Conservation (phyloP, 768 basidiomycete genomes). For the Hirschioporus abietinus region DNA sequence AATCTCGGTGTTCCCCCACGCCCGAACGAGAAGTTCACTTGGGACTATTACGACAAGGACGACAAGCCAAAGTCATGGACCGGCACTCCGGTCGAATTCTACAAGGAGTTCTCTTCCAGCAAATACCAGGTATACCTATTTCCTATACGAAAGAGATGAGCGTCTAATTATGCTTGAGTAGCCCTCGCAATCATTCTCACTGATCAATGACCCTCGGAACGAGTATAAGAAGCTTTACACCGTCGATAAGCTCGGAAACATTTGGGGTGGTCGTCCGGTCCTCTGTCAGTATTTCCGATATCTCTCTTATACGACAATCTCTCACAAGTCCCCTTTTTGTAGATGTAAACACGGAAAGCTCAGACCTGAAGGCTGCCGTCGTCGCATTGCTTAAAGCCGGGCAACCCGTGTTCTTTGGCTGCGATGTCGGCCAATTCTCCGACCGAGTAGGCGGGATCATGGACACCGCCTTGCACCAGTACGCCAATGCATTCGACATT, state of each 20-base stretch:
- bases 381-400: constrained; percentile 85
- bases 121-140: constrained; percentile 44
- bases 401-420: constrained; percentile 91
- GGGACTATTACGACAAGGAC: constrained; percentile 85
- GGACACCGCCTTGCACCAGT: constrained; percentile 80
- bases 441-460: constrained; percentile 71
- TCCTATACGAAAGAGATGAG: not conserved
- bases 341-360: constrained; percentile 89
- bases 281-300: constrained; percentile 51
- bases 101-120: constrained; percentile 54
- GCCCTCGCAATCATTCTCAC: constrained; percentile 78
- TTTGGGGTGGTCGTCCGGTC: constrained; percentile 83
- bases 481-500: constrained; percentile 85
- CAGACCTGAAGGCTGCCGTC: constrained; percentile 75
- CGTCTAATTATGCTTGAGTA: constrained; percentile 20
- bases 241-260: constrained; percentile 87
- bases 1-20: constrained; percentile 83
- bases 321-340: constrained; percentile 8
- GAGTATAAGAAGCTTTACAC: constrained; percentile 79
- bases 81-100: constrained; percentile 79
- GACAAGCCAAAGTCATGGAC: constrained; percentile 72
- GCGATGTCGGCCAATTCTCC: constrained; percentile 89
- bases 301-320: not conserved
- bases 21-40: constrained; percentile 66
- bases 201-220: constrained; percentile 94